Base-by-base conservation (phyloP, 352 stramenopile genomes). In the Phytopythium chamaehyphon region DNA sequence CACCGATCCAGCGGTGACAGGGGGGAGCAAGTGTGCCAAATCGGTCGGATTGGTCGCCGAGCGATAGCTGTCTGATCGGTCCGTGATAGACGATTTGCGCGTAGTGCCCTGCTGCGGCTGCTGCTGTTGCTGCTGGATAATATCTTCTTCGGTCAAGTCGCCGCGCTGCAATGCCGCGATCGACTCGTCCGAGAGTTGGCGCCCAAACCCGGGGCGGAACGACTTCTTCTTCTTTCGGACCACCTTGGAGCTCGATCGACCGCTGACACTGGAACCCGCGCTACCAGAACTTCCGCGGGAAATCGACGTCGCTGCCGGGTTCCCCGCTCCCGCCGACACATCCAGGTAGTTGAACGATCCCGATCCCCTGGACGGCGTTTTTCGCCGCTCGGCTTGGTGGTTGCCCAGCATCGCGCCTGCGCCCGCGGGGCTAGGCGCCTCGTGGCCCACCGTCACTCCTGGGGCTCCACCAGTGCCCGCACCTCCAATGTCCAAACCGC, bases 191-290 rank as follows among this genome's bases (percentile, higher is more conserved):
- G 83, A 94, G n/a, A 90, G 61, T 40, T 92, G 76, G 3, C 83
- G 81, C 5, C 81, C 83, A 53, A 94, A 94, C 0, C 83, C 83
- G 12, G 83, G 83, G 6, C 83, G 83, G 45, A 94, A 94, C 12
- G 71, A 85, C 62, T 91, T 91, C 31, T 83, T 90, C 61, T 92
- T 94, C 55, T 90, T 90, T 66, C 88, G 88, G 35, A 88, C 86
- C 18, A 42, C 59, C 42, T 87, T 87, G 11, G 62, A 61, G 51
- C 69, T 76, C 4, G 66, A 65, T 0, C 65, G 56, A 21, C 66
- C 66, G 3, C 54, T 65, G 3, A 51, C 37, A n/a, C 57, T 71
- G 8, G 63, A 61, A 3, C 62, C 60, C 14, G 52, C 63, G 55
- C 71, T 74, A 0, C 57, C 64, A 6, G 21, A 56, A 19, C 63